These are phyloP conservation scores for Xylaria sp. DNA, from an alignment of 2,329 filamentous ascomycete species.

Conservation along the genomic window DNA sequence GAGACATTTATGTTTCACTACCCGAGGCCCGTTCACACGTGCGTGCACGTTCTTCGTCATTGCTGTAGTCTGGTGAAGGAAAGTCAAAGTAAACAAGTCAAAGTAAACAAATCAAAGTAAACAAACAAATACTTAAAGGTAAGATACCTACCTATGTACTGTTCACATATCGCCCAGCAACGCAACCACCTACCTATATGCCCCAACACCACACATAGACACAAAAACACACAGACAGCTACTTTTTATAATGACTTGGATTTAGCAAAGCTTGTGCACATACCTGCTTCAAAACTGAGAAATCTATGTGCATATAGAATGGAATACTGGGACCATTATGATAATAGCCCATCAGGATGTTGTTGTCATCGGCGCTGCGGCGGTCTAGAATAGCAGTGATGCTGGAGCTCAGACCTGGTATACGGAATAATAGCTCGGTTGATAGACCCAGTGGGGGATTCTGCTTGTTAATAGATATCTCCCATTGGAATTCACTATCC, in stretches of 20 bases:
- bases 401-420: too few species aligned
- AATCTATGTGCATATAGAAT: too few species aligned
- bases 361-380: too few species aligned
- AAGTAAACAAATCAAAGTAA: constrained; percentile 1
- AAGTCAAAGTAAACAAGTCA: not conserved
- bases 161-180: not conserved
- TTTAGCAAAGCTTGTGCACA: not conserved
- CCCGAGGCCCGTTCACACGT: not conserved
- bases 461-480: too few species aligned
- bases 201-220: not conserved
- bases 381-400: too few species aligned
- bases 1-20: not conserved
- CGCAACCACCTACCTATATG: not conserved
- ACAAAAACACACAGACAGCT: not conserved
- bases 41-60: not conserved
- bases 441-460: too few species aligned
- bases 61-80: not conserved
- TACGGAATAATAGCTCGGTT: too few species aligned
- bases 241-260: not conserved
- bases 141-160: not conserved
- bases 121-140: not conserved
- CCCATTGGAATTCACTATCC: too few species aligned
- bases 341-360: too few species aligned
- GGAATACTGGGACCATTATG: too few species aligned
- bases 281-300: not conserved